Percentiles rank a stretch among this genome's conserved stretches.
These are phyloP conservation scores for Sonneratia caseolaris DNA, from an alignment of 345 rosid species.

Conservation along the genomic window DNA sequence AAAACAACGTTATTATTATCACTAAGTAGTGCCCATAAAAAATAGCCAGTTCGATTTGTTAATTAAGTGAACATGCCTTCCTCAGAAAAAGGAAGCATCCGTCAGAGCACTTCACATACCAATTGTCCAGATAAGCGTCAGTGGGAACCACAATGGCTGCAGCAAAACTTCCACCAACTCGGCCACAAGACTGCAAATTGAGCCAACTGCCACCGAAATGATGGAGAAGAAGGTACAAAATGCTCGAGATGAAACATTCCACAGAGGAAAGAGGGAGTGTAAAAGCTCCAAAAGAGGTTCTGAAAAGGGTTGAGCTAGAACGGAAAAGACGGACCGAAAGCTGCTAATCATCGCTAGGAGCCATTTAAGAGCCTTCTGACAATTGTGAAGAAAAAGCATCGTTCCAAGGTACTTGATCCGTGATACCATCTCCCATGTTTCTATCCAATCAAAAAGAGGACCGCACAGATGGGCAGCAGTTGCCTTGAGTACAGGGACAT, in stretches of 20 bases:
- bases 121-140: constrained; percentile 41
- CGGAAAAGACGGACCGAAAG: constrained; percentile 46
- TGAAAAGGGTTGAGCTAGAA: constrained; percentile 30
- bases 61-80: not conserved
- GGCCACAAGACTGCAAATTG: constrained; percentile 33
- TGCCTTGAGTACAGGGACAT: constrained; percentile 92
- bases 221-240: constrained; percentile 39
- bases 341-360: constrained; percentile 40
- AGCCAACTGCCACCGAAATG: constrained; percentile 36
- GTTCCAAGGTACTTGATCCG: constrained; percentile 95
- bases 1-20: not conserved
- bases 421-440: constrained; percentile 95
- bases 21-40: not conserved
- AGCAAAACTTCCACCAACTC: constrained; percentile 45
- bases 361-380: constrained; percentile 76
- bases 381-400: constrained; percentile 87
- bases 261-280: constrained; percentile 48
- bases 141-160: constrained; percentile 47
- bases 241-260: constrained; percentile 46
- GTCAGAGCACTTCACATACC: constrained; percentile 30
- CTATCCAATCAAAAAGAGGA: constrained; percentile 89
- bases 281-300: constrained; percentile 29
- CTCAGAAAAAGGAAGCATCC: not conserved
- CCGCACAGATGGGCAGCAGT: constrained; percentile 81
- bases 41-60: not conserved